Conservation (phyloP, 805 yeast species). For the Yarrowia sp. region DNA sequence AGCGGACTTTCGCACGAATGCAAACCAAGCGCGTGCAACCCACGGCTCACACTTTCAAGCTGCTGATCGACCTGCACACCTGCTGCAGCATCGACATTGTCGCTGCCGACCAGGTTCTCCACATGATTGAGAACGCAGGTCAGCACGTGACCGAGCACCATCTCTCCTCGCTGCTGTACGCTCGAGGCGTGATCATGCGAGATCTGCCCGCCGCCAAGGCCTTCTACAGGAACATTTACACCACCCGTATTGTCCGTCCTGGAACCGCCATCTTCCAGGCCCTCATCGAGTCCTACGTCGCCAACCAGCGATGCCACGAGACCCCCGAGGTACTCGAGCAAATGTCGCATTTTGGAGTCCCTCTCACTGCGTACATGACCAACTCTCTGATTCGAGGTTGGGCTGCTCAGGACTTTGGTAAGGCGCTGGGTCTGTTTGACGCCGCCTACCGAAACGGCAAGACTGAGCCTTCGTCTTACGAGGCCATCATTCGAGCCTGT, state of each 20-base stretch:
- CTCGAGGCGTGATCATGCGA: constrained; percentile 51
- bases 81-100: constrained; percentile 49
- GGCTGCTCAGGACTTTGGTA: constrained; percentile 47
- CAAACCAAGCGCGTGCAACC: constrained; percentile 46
- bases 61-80: constrained; percentile 52
- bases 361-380: constrained; percentile 49
- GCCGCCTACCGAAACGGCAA: constrained; percentile 42
- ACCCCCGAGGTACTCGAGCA: constrained; percentile 48
- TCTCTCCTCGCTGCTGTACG: constrained; percentile 51
- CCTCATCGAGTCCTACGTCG: constrained; percentile 52
- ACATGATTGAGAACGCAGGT: constrained; percentile 47
- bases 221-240: constrained; percentile 49
- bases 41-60: constrained; percentile 52
- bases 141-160: constrained; percentile 49
- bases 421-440: constrained; percentile 47
- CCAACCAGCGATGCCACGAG: constrained; percentile 48
- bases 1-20: constrained; percentile 48
- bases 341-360: constrained; percentile 49
- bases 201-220: constrained; percentile 50
- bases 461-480: constrained; percentile 51
- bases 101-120: constrained; percentile 51
- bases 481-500: constrained; percentile 50
- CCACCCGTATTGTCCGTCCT: constrained; percentile 49
- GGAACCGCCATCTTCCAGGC: constrained; percentile 53
- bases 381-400: constrained; percentile 50